These are phyloP conservation scores for Cutaneotrichosporon cyanovorans DNA, from an alignment of 1,284 basidiomycete species.

Conservation along the genomic window DNA sequence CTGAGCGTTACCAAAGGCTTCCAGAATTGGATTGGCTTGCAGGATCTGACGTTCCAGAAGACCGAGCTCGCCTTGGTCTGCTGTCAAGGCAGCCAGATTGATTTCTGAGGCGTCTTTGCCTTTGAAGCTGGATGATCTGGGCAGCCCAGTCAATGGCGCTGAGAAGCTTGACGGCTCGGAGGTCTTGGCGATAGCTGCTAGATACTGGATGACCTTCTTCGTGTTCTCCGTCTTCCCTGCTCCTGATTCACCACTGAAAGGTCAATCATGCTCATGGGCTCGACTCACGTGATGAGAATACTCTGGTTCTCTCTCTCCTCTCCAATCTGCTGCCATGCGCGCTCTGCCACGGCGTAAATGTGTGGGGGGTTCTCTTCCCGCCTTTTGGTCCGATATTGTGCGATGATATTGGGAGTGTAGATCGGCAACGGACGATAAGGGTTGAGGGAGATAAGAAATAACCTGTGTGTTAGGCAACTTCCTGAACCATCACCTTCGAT, in stretches of 20 bases:
- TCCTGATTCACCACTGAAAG: constrained; percentile 86
- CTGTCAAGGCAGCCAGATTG: constrained; percentile 44
- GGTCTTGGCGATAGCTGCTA: constrained; percentile 85
- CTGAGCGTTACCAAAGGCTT: constrained; percentile 98
- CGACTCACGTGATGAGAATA: constrained; percentile 86
- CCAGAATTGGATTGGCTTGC: constrained; percentile 95
- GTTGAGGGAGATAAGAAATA: constrained; percentile 94
- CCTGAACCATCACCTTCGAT: not conserved
- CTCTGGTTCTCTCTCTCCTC: constrained; percentile 96
- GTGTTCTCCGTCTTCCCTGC: constrained; percentile 99
- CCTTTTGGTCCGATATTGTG: constrained; percentile 86
- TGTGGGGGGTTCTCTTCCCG: constrained; percentile 93
- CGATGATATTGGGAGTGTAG: constrained; percentile 84
- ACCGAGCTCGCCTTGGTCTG: constrained; percentile 61
- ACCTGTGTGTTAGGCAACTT: constrained; percentile 11
- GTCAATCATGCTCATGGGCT: constrained; percentile 6
- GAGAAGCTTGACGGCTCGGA: constrained; percentile 53
- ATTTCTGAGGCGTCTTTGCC: constrained; percentile 36
- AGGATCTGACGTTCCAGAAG: constrained; percentile 93
- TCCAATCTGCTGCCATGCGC: constrained; percentile 97
- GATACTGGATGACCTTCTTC: constrained; percentile 99
- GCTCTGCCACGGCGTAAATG: constrained; percentile 94
- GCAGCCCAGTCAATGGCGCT: constrained; percentile 34
- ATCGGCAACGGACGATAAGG: constrained; percentile 90
- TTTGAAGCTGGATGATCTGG: constrained; percentile 43